Evolutionary conservation across 805 yeast genomes (phyloP).

Genomic region (Ogataea methylovora): DNA sequence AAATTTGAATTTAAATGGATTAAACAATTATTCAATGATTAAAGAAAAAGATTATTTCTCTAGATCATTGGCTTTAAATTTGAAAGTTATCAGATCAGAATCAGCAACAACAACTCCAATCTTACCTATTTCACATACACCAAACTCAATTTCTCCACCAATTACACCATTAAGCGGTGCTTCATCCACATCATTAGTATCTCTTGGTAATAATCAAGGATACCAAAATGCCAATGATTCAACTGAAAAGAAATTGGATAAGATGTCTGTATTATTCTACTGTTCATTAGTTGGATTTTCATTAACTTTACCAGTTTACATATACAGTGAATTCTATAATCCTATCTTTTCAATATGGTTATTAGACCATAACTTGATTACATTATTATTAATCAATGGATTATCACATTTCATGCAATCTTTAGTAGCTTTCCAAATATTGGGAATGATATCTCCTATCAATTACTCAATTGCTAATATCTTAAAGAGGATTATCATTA

Average conservation of each 20-base stretch:
- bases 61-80: slow-evolving; percentile 19
- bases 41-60: slow-evolving; percentile 15
- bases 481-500: slow-evolving; percentile 64
- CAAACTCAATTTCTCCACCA: slow-evolving; percentile 17
- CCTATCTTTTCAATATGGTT: slow-evolving; percentile 26
- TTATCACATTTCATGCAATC: slow-evolving; percentile 65
- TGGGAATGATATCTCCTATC: slow-evolving; percentile 67
- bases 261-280: slow-evolving; percentile 61
- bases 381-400: slow-evolving; percentile 53
- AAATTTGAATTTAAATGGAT: slow-evolving; percentile 6
- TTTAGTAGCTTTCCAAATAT: slow-evolving; percentile 65
- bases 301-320: slow-evolving; percentile 60
- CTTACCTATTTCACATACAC: slow-evolving; percentile 24
- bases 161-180: slow-evolving; percentile 17
- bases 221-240: slow-evolving; percentile 4
- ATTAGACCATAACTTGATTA: slow-evolving; percentile 18
- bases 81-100: slow-evolving; percentile 21
- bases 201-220: slow-evolving; percentile 3
- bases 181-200: slow-evolving; percentile 3
- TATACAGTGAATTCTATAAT: slow-evolving; percentile 42
- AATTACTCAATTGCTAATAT: slow-evolving; percentile 77
- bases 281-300: slow-evolving; percentile 65
- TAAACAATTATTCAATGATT: slow-evolving; percentile 14
- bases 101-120: slow-evolving; percentile 27
- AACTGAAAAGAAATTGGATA: slow-evolving; percentile 45